phyloP scores from a whole-genome alignment of 305 asterid genomes.

The Fraxinus ornus region DNA sequence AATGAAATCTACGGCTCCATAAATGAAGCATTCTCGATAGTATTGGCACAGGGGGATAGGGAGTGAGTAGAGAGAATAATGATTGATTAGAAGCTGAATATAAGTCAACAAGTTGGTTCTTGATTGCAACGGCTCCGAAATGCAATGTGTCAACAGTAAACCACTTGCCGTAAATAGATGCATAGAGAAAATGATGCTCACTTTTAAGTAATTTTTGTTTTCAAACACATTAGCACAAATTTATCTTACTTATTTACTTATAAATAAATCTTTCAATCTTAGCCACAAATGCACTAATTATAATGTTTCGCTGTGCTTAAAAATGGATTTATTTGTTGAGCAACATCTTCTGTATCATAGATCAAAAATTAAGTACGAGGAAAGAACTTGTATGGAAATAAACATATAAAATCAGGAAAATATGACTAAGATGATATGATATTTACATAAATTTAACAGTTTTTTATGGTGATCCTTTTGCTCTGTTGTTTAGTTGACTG shows the following conservation, averaged over 20 bases:
- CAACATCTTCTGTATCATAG: not conserved
- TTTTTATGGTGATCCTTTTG: too few species aligned
- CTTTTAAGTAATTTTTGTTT: not conserved
- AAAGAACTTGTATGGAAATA: too few species aligned
- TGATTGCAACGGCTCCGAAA: conserved; percentile 39
- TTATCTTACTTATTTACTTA: too few species aligned
- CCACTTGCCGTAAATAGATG: conserved; percentile 42
- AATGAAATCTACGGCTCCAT: conserved; percentile 56
- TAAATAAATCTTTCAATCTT: too few species aligned
- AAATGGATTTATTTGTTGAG: too few species aligned
- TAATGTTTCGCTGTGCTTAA: not conserved
- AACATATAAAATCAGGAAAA: too few species aligned
- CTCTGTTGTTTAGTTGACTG: too few species aligned
- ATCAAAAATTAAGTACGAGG: too few species aligned
- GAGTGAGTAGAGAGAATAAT: conserved; percentile 41
- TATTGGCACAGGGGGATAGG: conserved; percentile 33
- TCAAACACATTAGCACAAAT: too few species aligned
- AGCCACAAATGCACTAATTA: not conserved
- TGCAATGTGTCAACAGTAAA: conserved; percentile 44
- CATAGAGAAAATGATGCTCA: not conserved
- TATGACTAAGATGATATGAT: too few species aligned
- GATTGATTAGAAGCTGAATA: conserved; percentile 40
- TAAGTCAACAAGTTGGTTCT: conserved; percentile 48
- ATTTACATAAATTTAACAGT: too few species aligned
- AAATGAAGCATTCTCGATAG: conserved; percentile 45